These are phyloP conservation scores for Suillus discolor DNA, from an alignment of 768 basidiomycete species.

Conservation along the genomic window DNA sequence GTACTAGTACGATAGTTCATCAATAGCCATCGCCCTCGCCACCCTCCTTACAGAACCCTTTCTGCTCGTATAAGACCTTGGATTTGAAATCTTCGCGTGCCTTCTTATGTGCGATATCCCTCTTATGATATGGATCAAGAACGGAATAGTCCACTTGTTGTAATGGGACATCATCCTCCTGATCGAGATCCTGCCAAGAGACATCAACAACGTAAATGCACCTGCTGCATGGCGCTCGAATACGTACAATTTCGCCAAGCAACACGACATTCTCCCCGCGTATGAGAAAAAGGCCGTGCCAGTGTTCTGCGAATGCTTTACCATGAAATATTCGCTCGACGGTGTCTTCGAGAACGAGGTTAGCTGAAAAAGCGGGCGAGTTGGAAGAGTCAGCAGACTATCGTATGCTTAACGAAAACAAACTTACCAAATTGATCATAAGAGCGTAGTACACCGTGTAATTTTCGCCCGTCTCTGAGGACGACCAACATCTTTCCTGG, in stretches of 20 bases:
- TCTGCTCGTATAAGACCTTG: slow-evolving; percentile 77
- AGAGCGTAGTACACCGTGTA: slow-evolving; percentile 93
- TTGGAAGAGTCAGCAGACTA: slow-evolving; percentile 8
- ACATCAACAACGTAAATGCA: slow-evolving; percentile 4
- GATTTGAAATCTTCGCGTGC: slow-evolving; percentile 83
- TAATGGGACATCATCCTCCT: slow-evolving; percentile 85
- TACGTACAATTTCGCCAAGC: slow-evolving; percentile 91
- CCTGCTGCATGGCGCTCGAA: neutral
- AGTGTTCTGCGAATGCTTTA: slow-evolving; percentile 84
- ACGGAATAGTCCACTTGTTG: slow-evolving; percentile 71
- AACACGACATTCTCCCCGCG: slow-evolving; percentile 98
- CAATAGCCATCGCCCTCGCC: slow-evolving; percentile 96
- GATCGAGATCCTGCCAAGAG: slow-evolving; percentile 76
- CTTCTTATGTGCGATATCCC: slow-evolving; percentile 74
- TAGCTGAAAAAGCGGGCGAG: slow-evolving; percentile 56
- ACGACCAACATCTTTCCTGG: slow-evolving; percentile 99
- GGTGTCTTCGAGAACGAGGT: slow-evolving; percentile 95
- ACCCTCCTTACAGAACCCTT: slow-evolving; percentile 93
- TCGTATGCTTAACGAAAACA: slow-evolving; percentile 4
- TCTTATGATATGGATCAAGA: slow-evolving; percentile 72
- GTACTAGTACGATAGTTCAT: slow-evolving; percentile 15
- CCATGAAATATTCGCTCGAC: slow-evolving; percentile 94
- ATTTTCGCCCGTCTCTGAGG: slow-evolving; percentile 92
- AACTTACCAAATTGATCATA: slow-evolving; percentile 97
- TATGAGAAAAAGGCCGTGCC: slow-evolving; percentile 90